phyloP scores from a whole-genome alignment of 2,329 filamentous ascomycete genomes.

The Talaromyces sp. region DNA sequence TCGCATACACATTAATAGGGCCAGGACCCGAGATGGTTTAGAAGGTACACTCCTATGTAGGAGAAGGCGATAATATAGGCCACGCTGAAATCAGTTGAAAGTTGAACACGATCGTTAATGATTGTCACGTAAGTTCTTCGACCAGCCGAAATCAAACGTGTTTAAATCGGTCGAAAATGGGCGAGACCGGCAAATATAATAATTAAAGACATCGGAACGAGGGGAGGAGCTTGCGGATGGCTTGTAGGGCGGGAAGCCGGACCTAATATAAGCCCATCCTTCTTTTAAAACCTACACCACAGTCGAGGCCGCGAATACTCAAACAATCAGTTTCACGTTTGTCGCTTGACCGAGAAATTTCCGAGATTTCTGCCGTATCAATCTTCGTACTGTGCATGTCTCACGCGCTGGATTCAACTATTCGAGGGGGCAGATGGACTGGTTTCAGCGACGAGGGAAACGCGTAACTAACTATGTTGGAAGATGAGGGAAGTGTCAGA shows the following conservation, averaged over 20 bases:
- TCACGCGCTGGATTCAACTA: neutral
- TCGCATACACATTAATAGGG: neutral
- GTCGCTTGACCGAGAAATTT: neutral
- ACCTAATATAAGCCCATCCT: neutral
- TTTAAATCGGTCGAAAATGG: neutral
- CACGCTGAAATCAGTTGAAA: neutral
- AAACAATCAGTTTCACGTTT: constrained; percentile 1
- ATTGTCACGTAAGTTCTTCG: neutral
- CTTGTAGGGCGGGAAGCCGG: neutral
- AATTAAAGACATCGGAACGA: neutral
- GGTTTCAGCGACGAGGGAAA: neutral
- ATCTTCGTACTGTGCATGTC: constrained; percentile 1
- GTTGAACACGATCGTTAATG: neutral
- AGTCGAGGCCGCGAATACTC: neutral
- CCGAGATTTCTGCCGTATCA: neutral
- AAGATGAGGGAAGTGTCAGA: neutral
- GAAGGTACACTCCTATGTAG: neutral
- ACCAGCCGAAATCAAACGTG: neutral
- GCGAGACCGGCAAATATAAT: neutral
- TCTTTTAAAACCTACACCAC: no score
- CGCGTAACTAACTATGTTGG: neutral
- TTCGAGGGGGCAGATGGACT: neutral
- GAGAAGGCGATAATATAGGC: neutral
- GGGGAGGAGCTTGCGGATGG: neutral
- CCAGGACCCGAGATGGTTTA: neutral